A percentile compares a stretch with the other conserved stretches of the same genome.
phyloP scores from a whole-genome alignment of 2,329 filamentous ascomycete species.

The Fusarium sp. region DNA sequence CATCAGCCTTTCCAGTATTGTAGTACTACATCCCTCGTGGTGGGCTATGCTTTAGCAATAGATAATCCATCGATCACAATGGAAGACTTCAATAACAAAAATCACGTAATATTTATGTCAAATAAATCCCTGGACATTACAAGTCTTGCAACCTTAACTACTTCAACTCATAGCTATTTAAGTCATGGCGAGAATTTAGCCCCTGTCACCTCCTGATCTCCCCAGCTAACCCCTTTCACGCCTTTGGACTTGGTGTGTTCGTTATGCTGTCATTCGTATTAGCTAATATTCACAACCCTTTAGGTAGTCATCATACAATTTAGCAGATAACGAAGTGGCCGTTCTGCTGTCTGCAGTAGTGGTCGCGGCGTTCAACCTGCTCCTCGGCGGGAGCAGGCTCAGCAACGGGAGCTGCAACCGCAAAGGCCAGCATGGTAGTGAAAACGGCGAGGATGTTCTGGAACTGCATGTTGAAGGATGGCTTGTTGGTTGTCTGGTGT shows the following conservation, averaged over 20 bases:
- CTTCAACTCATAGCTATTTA: background rate
- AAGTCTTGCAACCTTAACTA: background rate
- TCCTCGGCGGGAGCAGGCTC: background rate
- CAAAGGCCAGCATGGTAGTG: slow-evolving; percentile 1
- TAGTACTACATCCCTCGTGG: too few species aligned
- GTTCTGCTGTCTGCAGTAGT: slow-evolving; percentile 2
- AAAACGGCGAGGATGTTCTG: background rate
- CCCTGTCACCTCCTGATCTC: background rate
- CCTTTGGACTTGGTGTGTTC: background rate
- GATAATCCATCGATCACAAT: too few species aligned
- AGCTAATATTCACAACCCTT: background rate
- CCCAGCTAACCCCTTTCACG: background rate
- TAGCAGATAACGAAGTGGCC: slow-evolving; percentile 8
- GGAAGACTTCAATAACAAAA: too few species aligned
- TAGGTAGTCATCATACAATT: background rate
- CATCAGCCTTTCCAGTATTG: too few species aligned
- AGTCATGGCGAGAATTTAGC: background rate
- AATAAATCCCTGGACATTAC: too few species aligned
- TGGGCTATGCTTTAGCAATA: too few species aligned
- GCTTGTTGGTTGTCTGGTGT: background rate
- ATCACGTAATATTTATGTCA: too few species aligned
- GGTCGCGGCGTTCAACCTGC: slow-evolving; percentile 4
- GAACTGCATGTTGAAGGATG: background rate
- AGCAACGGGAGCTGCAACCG: background rate
- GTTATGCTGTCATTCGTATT: background rate